These are phyloP conservation scores for Capsicum pubescens DNA, from an alignment of 257 asterid species.

Conservation along the genomic window DNA sequence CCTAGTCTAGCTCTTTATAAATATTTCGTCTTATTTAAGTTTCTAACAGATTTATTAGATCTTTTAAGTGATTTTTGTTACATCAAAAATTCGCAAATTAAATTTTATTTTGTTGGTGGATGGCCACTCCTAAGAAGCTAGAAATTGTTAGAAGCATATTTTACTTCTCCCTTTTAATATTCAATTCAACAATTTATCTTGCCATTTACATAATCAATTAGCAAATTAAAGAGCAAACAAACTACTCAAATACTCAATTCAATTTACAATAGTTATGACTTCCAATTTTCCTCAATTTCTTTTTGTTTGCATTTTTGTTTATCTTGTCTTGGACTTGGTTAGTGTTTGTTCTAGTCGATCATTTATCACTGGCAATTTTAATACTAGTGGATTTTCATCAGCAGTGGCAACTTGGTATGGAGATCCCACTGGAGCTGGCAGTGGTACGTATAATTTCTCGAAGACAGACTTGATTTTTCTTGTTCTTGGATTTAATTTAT, in stretches of 20 bases:
- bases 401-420: slow-evolving; percentile 33
- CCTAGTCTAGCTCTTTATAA: background rate
- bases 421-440: slow-evolving; percentile 14
- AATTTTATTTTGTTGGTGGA: background rate
- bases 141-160: background rate
- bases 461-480: background rate
- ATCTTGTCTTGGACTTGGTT: background rate
- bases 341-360: background rate
- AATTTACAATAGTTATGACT: background rate
- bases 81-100: background rate
- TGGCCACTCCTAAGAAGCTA: background rate
- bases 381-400: background rate
- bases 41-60: background rate
- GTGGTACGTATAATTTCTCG: background rate
- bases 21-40: background rate
- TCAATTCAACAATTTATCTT: background rate
- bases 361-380: background rate
- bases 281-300: background rate
- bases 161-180: background rate
- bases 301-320: background rate
- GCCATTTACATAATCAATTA: background rate
- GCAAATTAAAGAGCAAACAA: background rate
- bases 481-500: background rate
- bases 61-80: background rate
- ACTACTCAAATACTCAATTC: background rate